These are phyloP conservation scores for Thalia dealbata DNA, from an alignment of 176 grass and related monocot genomes.

Conservation along the genomic window DNA sequence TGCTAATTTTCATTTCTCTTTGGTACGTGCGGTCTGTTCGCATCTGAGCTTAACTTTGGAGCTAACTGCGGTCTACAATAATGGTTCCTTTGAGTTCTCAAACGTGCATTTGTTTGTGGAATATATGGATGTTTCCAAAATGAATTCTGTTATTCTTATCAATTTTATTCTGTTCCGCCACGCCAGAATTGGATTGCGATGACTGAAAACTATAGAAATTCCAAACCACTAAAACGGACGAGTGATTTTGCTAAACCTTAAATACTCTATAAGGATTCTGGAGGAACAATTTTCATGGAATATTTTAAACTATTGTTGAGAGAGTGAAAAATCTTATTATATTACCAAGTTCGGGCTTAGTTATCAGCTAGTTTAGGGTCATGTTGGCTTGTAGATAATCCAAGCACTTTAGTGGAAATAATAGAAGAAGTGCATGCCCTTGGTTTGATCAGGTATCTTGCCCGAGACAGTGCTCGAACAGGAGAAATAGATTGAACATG, in stretches of 20 bases:
- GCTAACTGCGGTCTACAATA: not conserved
- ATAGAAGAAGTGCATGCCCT: too few species aligned
- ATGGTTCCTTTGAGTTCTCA: not conserved
- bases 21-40: not conserved
- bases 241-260: too few species aligned
- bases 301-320: not conserved
- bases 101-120: not conserved
- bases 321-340: not conserved
- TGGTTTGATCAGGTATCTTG: too few species aligned
- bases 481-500: too few species aligned
- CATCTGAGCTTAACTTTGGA: not conserved
- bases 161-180: not conserved
- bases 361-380: too few species aligned
- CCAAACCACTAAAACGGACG: not conserved
- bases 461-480: too few species aligned
- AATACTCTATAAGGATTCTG: not conserved
- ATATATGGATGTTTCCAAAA: not conserved
- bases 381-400: not conserved
- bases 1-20: slow-evolving; percentile 3
- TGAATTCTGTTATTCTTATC: not conserved
- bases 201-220: not conserved
- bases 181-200: not conserved
- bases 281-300: not conserved
- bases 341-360: not conserved
- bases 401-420: too few species aligned